Evolutionary conservation across 208 protist species (phyloP), one percentile per base, ranked within the genome.

Genomic region (Porcisia hertigi): DNA sequence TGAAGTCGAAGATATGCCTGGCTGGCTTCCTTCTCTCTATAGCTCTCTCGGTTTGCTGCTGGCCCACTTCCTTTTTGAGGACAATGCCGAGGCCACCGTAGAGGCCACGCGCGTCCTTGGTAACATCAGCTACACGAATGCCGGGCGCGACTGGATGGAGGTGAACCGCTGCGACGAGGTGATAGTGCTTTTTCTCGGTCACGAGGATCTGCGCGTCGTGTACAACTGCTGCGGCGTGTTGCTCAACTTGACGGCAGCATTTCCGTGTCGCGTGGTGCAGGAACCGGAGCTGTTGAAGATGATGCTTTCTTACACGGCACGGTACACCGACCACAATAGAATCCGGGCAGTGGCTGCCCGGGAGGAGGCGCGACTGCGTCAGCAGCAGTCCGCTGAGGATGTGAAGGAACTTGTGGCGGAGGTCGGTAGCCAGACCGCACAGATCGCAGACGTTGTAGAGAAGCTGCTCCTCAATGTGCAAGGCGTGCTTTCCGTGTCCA

Each of bases 201-300:
- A 96, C 70, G 89, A 94, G 72, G 92, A 96, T 73, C 82, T 91
- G 23, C 89, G 92, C 30, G 74, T 96, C 53, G 89, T 91, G 59
- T 96, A 94, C 79, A 94, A 94, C 84, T 94, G 88, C 75, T 93
- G 90, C 71, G 92, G 92, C 34, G 75, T 94, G 12, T 52, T 96
- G 57, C 86, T 96, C 5, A 96, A 96, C 80, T 75, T 96, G 39
- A 94, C 86, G 20, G 92, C 92, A 9, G 89, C 86, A 7, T 88
- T 85, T 58, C 75, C 72, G n/a, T 96, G 92, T 76, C 89, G 88
- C 55, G 73, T 92, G 6, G 88, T 90, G 25, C 71, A 83, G 25
- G 88, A 96, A 49, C 71, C 82, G 23, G 83, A 87, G 69, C 85
- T 96, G 60, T 73, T 92, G 65, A 43, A 76, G 49, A 90, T 91